These are phyloP conservation scores for Fraxinus dipetala DNA, from an alignment of 305 asterid species.

Conservation along the genomic window DNA sequence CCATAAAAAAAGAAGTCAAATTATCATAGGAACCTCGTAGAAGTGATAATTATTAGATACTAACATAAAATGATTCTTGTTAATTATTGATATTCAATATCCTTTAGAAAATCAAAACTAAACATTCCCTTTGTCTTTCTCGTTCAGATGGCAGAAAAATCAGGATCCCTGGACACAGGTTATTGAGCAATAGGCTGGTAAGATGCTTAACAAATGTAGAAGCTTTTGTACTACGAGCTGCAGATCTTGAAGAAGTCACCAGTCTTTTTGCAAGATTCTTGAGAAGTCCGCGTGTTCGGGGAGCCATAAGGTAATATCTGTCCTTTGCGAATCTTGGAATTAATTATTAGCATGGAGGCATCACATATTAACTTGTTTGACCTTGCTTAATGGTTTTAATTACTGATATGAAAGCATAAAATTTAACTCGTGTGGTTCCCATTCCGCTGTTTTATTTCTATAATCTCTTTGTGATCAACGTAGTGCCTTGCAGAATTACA, in stretches of 20 bases:
- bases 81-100: not conserved
- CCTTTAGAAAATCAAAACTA: not conserved
- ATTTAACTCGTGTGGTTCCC: not conserved
- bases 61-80: not conserved
- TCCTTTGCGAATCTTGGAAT: not conserved
- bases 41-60: not conserved
- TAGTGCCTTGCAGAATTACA: not conserved
- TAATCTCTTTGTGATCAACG: not conserved
- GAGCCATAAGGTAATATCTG: slow-evolving; percentile 50
- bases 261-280: slow-evolving; percentile 54
- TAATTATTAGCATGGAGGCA: not conserved
- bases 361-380: not conserved
- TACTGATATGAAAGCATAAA: not conserved
- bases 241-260: slow-evolving; percentile 62
- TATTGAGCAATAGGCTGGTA: slow-evolving; percentile 43
- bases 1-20: not conserved
- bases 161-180: slow-evolving; percentile 44
- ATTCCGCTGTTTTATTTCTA: not conserved
- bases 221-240: slow-evolving; percentile 47
- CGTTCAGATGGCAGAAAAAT: slow-evolving; percentile 37
- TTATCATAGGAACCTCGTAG: not conserved
- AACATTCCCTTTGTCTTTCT: not conserved
- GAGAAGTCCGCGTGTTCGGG: slow-evolving; percentile 54
- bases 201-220: slow-evolving; percentile 57
- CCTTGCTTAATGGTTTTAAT: not conserved